phyloP scores from a whole-genome alignment of 2,329 filamentous ascomycete species.

The Hymenoscyphus repandus region DNA sequence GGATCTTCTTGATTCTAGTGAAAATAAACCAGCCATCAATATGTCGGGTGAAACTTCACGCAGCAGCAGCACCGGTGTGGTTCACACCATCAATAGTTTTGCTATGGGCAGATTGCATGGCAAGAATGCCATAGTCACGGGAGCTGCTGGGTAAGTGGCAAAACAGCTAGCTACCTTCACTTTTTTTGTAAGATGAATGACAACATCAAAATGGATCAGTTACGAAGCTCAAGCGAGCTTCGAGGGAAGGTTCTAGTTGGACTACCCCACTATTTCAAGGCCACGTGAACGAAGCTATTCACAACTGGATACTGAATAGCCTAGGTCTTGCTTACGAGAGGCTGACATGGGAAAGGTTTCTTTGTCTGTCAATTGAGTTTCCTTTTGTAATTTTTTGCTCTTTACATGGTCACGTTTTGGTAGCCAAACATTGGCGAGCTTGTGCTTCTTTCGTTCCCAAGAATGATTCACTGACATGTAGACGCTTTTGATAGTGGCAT shows the following conservation, averaged over 20 bases:
- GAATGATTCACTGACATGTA: not conserved
- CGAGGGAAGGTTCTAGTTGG: not conserved
- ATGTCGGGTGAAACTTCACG: conserved; percentile 14
- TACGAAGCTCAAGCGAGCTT: not conserved
- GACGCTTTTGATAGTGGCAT: conserved; percentile 50
- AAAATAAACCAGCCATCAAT: conserved; percentile 4
- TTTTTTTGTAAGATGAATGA: not conserved
- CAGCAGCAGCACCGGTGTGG: conserved; percentile 15
- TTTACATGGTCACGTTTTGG: too few relatives aligned
- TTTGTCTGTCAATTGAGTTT: too few relatives aligned
- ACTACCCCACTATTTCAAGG: not conserved
- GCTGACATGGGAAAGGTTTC: too few relatives aligned
- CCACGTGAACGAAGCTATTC: too few relatives aligned
- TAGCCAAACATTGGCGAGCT: not conserved
- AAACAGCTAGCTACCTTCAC: too few relatives aligned
- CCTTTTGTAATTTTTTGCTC: too few relatives aligned
- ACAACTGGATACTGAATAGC: too few relatives aligned
- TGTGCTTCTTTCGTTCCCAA: too few relatives aligned
- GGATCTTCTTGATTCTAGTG: not conserved
- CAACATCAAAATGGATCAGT: not conserved
- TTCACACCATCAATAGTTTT: conserved; percentile 32
- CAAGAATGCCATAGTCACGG: conserved; percentile 52
- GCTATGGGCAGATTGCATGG: conserved; percentile 32
- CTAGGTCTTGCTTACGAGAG: too few relatives aligned
- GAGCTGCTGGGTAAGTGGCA: conserved; percentile 58